Conservation (phyloP, 371 early-diverging fungal genomes). For the Lichtheimia ramosa region DNA sequence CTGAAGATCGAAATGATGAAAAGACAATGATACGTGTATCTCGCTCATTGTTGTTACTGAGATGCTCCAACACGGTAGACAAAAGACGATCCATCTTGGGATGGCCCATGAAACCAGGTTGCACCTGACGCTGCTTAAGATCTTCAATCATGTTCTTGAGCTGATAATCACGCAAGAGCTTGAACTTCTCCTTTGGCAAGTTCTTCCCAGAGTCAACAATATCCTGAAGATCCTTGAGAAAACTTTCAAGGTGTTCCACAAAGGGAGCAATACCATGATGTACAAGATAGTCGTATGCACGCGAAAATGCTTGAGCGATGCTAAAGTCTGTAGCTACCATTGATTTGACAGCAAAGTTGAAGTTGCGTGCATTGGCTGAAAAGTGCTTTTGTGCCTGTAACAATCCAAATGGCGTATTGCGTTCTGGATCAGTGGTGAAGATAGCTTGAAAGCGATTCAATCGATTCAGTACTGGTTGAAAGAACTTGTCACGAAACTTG, state of each 20-base stretch:
- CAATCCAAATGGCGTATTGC: conserved; percentile 47
- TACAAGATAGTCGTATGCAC: conserved; percentile 55
- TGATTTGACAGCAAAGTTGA: conserved; percentile 21
- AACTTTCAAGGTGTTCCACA: conserved; percentile 42
- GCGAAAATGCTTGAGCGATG: conserved; percentile 40
- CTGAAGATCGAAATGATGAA: conserved; percentile 83
- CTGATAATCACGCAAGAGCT: conserved; percentile 14
- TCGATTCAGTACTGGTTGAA: conserved; percentile 46
- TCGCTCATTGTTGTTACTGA: conserved; percentile 24
- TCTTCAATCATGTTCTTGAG: conserved; percentile 16
- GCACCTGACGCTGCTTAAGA: conserved; percentile 19
- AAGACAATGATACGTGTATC: conserved; percentile 86
- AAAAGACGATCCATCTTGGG: conserved; percentile 81
- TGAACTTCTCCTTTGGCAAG: conserved; percentile 14
- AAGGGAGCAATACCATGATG: conserved; percentile 68
- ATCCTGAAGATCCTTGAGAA: conserved; percentile 4
- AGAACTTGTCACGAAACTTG: conserved; percentile 37
- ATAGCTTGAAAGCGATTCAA: conserved; percentile 46
- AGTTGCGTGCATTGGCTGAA: conserved; percentile 22
- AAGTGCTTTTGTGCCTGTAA: conserved; percentile 45
- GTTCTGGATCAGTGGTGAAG: conserved; percentile 37
- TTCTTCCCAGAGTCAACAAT: conserved; percentile 22
- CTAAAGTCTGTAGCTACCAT: conserved; percentile 41
- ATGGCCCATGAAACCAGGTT: conserved; percentile 69
- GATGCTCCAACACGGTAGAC: conserved; percentile 67